A percentile compares a stretch with the other conserved stretches of the same genome.
These are phyloP conservation scores for Arabidopsis arenosa DNA, from an alignment of 345 rosid species.

Conservation along the genomic window DNA sequence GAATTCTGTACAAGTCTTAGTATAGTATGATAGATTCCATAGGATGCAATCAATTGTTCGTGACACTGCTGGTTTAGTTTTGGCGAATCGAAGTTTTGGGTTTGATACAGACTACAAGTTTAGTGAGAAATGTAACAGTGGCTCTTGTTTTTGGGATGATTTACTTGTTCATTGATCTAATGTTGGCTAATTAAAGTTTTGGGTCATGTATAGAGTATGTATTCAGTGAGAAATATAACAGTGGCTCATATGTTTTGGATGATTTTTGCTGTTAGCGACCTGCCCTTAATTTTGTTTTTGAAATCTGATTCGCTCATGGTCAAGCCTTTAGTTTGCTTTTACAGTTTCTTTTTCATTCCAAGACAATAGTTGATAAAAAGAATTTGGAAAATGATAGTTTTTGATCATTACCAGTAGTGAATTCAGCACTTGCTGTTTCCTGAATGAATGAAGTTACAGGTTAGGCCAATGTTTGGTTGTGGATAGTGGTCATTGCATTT, in stretches of 20 bases:
- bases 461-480: conserved; percentile 17
- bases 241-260: conserved; percentile 5
- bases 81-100: neutral
- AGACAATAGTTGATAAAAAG: neutral
- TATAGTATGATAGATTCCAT: neutral
- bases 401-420: neutral
- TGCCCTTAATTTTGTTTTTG: neutral
- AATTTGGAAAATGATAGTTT: neutral
- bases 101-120: neutral
- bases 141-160: neutral
- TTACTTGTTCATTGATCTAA: neutral
- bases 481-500: neutral
- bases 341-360: neutral
- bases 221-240: neutral
- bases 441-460: neutral
- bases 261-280: conserved; percentile 9
- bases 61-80: neutral
- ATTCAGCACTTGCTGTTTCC: conserved; percentile 13
- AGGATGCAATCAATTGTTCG: neutral
- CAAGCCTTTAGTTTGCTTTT: conserved; percentile 10
- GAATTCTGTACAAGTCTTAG: neutral
- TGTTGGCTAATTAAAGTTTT: neutral
- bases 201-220: neutral
- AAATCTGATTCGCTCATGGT: conserved; percentile 6
- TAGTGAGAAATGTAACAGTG: neutral